phyloP scores from a whole-genome alignment of 441 rosid genomes.

The Geranium incanum region DNA sequence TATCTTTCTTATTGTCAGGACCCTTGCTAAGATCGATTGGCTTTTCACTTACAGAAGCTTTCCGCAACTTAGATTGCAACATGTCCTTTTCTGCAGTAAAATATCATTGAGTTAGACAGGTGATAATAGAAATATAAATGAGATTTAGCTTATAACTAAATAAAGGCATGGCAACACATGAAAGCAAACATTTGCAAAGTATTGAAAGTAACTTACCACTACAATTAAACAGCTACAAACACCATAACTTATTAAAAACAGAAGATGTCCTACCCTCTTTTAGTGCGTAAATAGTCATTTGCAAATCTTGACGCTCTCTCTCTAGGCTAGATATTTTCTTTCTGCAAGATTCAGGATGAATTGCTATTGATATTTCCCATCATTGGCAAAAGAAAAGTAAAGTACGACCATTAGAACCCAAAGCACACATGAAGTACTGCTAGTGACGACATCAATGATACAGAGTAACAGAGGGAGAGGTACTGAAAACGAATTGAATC shows the following conservation, averaged over 20 bases:
- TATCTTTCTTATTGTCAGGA: conserved; percentile 40
- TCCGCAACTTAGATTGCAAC: conserved; percentile 73
- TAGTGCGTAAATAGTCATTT: conserved; percentile 73
- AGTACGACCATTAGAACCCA: conserved; percentile 13
- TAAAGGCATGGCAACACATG: background rate
- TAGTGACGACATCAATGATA: background rate
- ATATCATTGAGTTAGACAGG: conserved; percentile 19
- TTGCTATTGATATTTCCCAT: conserved; percentile 6
- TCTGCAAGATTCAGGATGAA: conserved; percentile 38
- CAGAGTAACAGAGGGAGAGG: background rate
- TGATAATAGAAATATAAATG: conserved; percentile 5
- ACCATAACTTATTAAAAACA: background rate
- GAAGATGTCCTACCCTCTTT: conserved; percentile 59
- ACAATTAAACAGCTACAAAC: background rate
- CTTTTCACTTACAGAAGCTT: conserved; percentile 54
- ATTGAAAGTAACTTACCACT: background rate
- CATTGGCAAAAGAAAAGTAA: conserved; percentile 7
- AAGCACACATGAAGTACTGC: background rate
- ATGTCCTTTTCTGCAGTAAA: conserved; percentile 74
- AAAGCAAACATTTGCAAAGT: background rate
- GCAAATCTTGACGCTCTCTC: conserved; percentile 81
- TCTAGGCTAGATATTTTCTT: conserved; percentile 80
- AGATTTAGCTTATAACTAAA: background rate
- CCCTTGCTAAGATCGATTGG: conserved; percentile 36
- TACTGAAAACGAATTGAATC: background rate